These are phyloP conservation scores for Thalassiosira livingstoniorum DNA, from an alignment of 352 stramenopile genomes.

Conservation along the genomic window DNA sequence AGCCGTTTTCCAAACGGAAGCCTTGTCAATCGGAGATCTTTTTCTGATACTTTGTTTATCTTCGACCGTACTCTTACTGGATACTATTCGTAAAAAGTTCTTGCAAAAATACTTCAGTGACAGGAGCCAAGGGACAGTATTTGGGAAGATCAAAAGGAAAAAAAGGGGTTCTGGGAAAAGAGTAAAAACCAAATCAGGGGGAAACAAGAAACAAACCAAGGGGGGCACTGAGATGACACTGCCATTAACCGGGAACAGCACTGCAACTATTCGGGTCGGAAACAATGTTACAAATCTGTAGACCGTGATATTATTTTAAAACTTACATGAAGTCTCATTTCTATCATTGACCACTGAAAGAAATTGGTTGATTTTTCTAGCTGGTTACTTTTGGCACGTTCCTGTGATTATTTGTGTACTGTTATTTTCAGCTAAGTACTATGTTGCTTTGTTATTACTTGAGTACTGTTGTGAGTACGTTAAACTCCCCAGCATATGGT, in stretches of 20 bases:
- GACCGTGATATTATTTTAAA: no score
- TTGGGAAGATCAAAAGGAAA: constrained; percentile 9
- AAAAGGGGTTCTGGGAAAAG: constrained; percentile 17
- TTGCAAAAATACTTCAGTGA: constrained; percentile 77
- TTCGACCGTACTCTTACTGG: constrained; percentile 92
- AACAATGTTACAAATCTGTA: constrained; percentile 36
- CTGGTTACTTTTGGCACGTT: no score
- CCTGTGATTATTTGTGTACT: no score
- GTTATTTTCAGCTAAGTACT: no score
- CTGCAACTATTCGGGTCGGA: not conserved
- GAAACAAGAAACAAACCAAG: constrained; percentile 15
- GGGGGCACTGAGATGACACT: not conserved
- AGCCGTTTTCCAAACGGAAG: constrained; percentile 96
- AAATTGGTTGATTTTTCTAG: no score
- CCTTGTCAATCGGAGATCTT: constrained; percentile 92
- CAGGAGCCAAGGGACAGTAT: constrained; percentile 27
- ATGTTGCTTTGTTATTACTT: no score
- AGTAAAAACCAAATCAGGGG: not conserved
- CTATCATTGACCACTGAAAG: no score
- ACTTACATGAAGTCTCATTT: no score
- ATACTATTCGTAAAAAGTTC: constrained; percentile 93
- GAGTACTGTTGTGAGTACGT: no score
- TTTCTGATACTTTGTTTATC: constrained; percentile 91
- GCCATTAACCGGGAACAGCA: constrained; percentile 11
- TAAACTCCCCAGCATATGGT: no score